phyloP scores from a whole-genome alignment of 2,329 filamentous ascomycete species.

The Fusarium sp. region DNA sequence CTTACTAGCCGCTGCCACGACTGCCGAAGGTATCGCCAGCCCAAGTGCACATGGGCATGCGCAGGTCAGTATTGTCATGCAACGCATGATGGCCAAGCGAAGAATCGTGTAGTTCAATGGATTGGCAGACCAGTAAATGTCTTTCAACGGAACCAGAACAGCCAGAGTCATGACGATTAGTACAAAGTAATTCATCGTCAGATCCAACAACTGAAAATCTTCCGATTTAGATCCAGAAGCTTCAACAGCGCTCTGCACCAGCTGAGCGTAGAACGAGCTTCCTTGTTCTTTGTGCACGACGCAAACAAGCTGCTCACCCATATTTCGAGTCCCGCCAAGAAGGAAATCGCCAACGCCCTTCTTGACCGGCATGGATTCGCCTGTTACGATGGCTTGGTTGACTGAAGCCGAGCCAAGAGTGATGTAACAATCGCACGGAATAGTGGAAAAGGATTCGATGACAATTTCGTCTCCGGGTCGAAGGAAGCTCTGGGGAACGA shows the following conservation, averaged over 20 bases:
- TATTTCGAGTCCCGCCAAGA: constrained; percentile 12
- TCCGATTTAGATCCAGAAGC: not conserved
- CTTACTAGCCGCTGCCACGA: constrained; percentile 8
- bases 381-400: constrained; percentile 11
- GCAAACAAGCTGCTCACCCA: not conserved
- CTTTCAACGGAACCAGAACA: not conserved
- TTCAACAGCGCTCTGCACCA: constrained; percentile 1
- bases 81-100: not conserved
- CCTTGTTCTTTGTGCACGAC: constrained; percentile 10
- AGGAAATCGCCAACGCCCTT: constrained; percentile 1
- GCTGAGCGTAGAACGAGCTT: constrained; percentile 7
- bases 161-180: not conserved
- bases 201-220: not conserved
- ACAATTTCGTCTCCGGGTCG: constrained; percentile 4
- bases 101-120: not conserved
- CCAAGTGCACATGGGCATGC: constrained; percentile 11
- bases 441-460: constrained; percentile 1
- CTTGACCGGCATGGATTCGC: constrained; percentile 10
- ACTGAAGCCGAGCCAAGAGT: constrained; percentile 4
- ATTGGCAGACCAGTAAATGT: not conserved
- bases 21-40: constrained; percentile 5
- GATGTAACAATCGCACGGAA: constrained; percentile 15
- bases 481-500: constrained; percentile 2
- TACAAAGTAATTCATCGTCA: constrained; percentile 1
- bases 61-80: constrained; percentile 11